Conservation (phyloP, 345 rosid species). For the Salix purpurea region DNA sequence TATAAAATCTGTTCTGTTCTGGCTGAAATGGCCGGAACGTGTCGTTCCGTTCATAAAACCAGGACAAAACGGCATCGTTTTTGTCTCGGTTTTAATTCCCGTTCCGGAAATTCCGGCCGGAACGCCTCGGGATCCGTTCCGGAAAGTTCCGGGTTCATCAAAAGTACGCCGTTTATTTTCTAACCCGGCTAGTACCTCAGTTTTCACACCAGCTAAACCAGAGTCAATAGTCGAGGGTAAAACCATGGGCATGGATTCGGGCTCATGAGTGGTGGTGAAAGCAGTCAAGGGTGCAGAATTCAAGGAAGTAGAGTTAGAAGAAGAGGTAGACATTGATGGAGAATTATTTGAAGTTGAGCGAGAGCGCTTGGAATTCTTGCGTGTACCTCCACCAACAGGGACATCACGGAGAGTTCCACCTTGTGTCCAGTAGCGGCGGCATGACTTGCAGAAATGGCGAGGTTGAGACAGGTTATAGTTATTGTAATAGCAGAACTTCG, state of each 20-base stretch:
- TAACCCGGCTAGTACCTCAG: slow-evolving; percentile 4
- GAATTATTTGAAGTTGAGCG: slow-evolving; percentile 24
- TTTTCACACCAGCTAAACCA: slow-evolving; percentile 15
- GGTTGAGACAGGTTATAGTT: slow-evolving; percentile 67
- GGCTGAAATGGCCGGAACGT: no score
- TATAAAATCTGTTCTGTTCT: no score
- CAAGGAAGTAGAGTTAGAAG: slow-evolving; percentile 10
- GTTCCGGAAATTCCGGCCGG: no score
- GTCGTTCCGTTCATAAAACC: no score
- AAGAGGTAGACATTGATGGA: slow-evolving; percentile 13
- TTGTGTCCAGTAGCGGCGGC: slow-evolving; percentile 72
- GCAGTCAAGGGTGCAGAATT: slow-evolving; percentile 14
- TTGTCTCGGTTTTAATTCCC: no score
- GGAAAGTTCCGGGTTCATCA: no score
- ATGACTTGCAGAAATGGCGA: slow-evolving; percentile 60
- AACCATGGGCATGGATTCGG: slow-evolving; percentile 12
- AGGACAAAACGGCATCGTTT: no score
- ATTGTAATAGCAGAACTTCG: slow-evolving; percentile 67
- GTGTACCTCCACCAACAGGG: slow-evolving; percentile 62
- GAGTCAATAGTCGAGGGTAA: slow-evolving; percentile 8
- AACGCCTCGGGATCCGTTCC: no score
- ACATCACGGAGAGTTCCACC: slow-evolving; percentile 67
- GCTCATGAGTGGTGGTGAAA: slow-evolving; percentile 23
- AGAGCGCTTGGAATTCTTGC: slow-evolving; percentile 48
- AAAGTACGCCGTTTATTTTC: background rate